A percentile compares a stretch with the other conserved stretches of the same genome.
These are phyloP conservation scores for Vaccinium macrocarpon DNA, from an alignment of 148 eudicot genomes.

Conservation along the genomic window DNA sequence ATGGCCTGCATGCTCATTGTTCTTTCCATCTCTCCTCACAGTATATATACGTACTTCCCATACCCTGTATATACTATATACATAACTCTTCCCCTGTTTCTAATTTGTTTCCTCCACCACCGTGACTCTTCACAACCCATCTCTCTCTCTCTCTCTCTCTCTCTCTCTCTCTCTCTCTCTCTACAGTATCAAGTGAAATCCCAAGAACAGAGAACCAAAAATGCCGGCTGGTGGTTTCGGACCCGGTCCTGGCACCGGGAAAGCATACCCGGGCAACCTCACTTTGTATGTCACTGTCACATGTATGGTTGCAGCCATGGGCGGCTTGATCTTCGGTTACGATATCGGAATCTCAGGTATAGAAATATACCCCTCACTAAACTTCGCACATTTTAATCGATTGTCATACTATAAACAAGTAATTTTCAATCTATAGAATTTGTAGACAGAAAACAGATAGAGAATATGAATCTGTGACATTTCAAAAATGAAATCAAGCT, in stretches of 20 bases:
- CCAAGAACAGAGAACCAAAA: background rate
- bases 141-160: background rate
- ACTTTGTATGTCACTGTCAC: constrained; percentile 21
- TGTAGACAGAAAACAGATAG: background rate
- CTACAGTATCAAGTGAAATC: background rate
- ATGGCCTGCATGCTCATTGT: background rate
- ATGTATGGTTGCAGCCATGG: constrained; percentile 32
- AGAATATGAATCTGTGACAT: background rate
- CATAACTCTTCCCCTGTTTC: too few relatives aligned
- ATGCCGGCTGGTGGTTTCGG: constrained; percentile 52
- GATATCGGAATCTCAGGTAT: constrained; percentile 42
- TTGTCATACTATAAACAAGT: background rate
- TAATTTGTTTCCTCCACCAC: background rate
- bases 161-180: background rate
- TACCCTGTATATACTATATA: background rate
- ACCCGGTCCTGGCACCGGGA: constrained; percentile 1
- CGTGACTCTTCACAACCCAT: background rate
- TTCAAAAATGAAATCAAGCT: background rate
- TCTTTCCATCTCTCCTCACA: background rate
- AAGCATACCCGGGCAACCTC: constrained; percentile 26
- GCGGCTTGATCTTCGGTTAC: constrained; percentile 45
- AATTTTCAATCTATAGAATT: background rate
- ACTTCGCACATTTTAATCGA: background rate
- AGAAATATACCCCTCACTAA: background rate
- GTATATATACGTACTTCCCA: background rate